Base-by-base conservation (phyloP, 257 asterid genomes). In the Forsythia viridissima region DNA sequence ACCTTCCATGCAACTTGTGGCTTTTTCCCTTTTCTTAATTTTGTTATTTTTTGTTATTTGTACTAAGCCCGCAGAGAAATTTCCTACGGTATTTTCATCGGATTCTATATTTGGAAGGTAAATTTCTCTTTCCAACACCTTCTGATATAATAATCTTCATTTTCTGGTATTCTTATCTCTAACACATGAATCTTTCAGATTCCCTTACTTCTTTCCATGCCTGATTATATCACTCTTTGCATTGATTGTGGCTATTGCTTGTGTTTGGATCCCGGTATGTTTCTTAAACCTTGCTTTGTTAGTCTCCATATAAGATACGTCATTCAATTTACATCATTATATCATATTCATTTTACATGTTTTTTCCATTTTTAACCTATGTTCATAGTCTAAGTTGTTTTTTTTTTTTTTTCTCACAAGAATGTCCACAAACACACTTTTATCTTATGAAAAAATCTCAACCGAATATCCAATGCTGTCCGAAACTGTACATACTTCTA, bases 191-290 rank as follows among this genome's bases (percentile, higher is more conserved):
- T 46, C 55, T 68, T 52, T 77, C 85, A 93, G 97, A 72, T 93
- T 93, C 77, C 97, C 97, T 15, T 93, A 91, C 78, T 86, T 91
- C 81, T 83, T 93, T 73, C 97, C 97, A 38, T 93, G 97, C 78
- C 83, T 91, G 69, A 63, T 87, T 70, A 87, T 80, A 76, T 93
- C 96, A 38, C 51, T 86, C 51, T 86, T 89, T 61, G 87, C 92
- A 52, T 84, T 83, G 38, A 9, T 77, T 43, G 96, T 90, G 16
- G 72, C 86, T 11, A 21, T 90, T 38, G 76, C 82, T 21, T 90
- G 90, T 80, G 87, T 82, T 82, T 90, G 94, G 92, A 91, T 93
- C 76, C 97, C 98, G 84, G 97, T 91, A 91, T 16, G 82, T 80
- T 70, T 78, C 76, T 66, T 71, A 18, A 24, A 44, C 20, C 71